Conservation (phyloP, 2,329 filamentous ascomycete genomes). For the Exutisphaerella laricina region DNA sequence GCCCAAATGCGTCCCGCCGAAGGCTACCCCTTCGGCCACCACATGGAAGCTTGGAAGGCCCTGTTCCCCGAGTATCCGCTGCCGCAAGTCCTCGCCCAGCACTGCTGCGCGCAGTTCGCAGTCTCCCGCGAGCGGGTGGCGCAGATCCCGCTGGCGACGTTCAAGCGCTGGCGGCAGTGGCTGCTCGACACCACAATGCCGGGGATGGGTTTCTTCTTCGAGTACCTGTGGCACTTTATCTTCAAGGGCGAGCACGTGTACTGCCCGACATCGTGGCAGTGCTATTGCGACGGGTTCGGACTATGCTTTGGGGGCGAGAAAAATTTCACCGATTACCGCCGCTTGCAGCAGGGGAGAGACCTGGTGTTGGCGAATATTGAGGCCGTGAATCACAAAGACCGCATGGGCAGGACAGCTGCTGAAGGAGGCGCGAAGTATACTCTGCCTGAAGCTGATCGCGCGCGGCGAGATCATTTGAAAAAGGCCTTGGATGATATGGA, state of each 20-base stretch:
- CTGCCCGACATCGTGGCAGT: not conserved
- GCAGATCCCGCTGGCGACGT: conserved; percentile 47
- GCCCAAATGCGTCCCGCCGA: conserved; percentile 5
- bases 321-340: not conserved
- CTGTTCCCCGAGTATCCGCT: conserved; percentile 6
- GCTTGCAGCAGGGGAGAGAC: not conserved
- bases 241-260: conserved; percentile 6
- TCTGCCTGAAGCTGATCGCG: not conserved
- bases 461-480: not conserved
- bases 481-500: conserved; percentile 1
- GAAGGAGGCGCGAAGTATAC: not conserved
- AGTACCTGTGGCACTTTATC: conserved; percentile 57
- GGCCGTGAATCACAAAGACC: not conserved
- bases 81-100: conserved; percentile 3
- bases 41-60: conserved; percentile 4
- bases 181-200: conserved; percentile 52
- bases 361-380: not conserved
- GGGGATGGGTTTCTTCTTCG: conserved; percentile 57
- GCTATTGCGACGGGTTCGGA: conserved; percentile 8
- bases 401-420: not conserved
- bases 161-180: conserved; percentile 55
- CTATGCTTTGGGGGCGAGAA: conserved; percentile 2
- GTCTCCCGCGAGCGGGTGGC: conserved; percentile 51
- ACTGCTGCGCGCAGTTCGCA: conserved; percentile 53
- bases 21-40: conserved; percentile 1